Evolutionary conservation across 495 filamentous ascomycete species (phyloP).

Genomic region (Astrothelium subdiscretum): DNA sequence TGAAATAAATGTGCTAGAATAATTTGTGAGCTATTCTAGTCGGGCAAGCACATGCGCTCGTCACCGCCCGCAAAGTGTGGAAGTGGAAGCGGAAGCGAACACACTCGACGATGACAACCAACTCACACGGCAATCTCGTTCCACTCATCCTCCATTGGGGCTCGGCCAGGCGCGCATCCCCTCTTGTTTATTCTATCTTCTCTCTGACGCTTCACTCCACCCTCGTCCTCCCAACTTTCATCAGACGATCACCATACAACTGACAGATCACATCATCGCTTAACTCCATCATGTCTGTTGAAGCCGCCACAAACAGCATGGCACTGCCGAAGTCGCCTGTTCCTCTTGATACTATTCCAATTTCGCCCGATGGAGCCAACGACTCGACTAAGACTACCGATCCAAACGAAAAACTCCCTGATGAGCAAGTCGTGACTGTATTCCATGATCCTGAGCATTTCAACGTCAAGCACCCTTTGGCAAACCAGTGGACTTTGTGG

Average conservation of each 20-base stretch:
- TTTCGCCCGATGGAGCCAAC: conserved; percentile 51
- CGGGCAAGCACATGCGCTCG: too few relatives aligned
- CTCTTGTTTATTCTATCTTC: neutral
- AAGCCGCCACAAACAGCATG: neutral
- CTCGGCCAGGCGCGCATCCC: neutral
- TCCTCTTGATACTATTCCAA: conserved; percentile 54
- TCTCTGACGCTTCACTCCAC: neutral
- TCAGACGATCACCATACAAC: neutral
- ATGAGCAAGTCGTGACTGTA: conserved; percentile 67
- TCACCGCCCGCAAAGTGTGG: neutral
- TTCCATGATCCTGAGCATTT: conserved; percentile 97
- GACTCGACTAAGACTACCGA: conserved; percentile 31
- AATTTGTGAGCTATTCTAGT: too few relatives aligned
- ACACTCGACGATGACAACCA: neutral
- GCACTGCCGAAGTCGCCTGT: conserved; percentile 22
- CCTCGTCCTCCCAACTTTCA: neutral
- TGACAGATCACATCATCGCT: neutral
- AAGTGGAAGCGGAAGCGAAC: too few relatives aligned
- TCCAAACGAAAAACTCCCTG: conserved; percentile 21
- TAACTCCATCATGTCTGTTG: neutral
- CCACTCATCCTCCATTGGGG: neutral
- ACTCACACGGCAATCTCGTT: neutral
- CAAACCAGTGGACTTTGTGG: conserved; percentile 96
- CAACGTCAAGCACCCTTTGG: conserved; percentile 94
- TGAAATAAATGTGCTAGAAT: too few relatives aligned